Evolutionary conservation across 2,329 filamentous ascomycete species (phyloP).

Genomic region (Hypoxylon sp.): DNA sequence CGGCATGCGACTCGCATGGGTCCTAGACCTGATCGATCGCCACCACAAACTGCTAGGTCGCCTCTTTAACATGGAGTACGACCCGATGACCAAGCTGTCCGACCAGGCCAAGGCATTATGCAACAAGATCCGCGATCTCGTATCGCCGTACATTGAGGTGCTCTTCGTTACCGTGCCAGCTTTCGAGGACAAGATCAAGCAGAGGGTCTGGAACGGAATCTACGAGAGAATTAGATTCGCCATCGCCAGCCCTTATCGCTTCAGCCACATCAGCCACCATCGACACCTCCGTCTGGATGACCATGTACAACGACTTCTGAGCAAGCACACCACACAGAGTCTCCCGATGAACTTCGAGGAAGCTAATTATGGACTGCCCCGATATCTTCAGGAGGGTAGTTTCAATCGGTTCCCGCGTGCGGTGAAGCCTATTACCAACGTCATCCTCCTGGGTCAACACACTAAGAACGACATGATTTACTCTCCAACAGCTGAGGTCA

Average conservation of each 20-base stretch:
- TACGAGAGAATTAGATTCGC: constrained; percentile 5
- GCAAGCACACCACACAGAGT: not conserved
- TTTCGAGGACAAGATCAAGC: not conserved
- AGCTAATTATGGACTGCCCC: not conserved
- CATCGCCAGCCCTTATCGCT: constrained; percentile 12
- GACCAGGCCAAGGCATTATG: not conserved
- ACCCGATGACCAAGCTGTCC: not conserved
- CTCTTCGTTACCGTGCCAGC: constrained; percentile 1
- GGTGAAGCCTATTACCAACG: not conserved
- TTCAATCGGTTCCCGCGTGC: not conserved
- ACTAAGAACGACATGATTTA: constrained; percentile 3
- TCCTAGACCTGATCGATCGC: constrained; percentile 16
- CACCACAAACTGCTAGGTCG: not conserved
- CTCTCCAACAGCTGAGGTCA: constrained; percentile 2
- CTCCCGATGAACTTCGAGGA: constrained; percentile 5
- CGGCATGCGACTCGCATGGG: constrained; percentile 14
- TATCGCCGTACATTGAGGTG: not conserved
- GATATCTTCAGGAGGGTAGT: not conserved
- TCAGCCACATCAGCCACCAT: constrained; percentile 20
- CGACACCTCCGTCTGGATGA: constrained; percentile 26
- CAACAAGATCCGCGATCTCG: not conserved
- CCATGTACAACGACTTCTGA: not conserved
- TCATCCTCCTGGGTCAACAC: not conserved
- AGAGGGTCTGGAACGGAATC: constrained; percentile 20
- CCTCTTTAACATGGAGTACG: constrained; percentile 14